phyloP scores from a whole-genome alignment of 2,329 filamentous ascomycete species.

The Phyllosticta citribraziliensis region DNA sequence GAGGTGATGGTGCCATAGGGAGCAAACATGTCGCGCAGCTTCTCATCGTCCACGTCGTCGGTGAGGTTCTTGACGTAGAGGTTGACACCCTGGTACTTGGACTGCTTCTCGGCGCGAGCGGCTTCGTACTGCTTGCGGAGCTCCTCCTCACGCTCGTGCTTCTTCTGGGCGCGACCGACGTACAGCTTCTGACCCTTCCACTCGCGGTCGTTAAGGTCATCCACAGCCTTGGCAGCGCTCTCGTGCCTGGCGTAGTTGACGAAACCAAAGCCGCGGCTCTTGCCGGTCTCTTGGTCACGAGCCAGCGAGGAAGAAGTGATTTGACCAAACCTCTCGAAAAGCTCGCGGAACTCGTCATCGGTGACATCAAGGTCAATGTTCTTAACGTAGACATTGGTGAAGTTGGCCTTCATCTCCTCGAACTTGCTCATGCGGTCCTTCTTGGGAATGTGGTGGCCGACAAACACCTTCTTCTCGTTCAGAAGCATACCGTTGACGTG shows the following conservation, averaged over 20 bases:
- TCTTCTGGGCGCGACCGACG: conserved; percentile 98
- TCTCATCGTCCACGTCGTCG: conserved; percentile 95
- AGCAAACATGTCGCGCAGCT: conserved; percentile 87
- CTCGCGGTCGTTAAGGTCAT: conserved; percentile 83
- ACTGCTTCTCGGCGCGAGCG: conserved; percentile 93
- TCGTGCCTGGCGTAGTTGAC: conserved; percentile 95
- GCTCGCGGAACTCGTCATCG: conserved; percentile 87
- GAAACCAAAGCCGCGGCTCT: conserved; percentile 92
- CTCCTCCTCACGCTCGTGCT: conserved; percentile 99
- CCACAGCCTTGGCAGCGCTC: conserved; percentile 73
- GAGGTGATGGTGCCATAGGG: conserved; percentile 93
- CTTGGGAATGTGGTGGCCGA: conserved; percentile 98
- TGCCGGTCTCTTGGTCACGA: conserved; percentile 71
- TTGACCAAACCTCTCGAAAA: conserved; percentile 87
- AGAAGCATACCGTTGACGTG: conserved; percentile 99
- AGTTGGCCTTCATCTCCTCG: conserved; percentile 99
- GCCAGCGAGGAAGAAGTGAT: conserved; percentile 94
- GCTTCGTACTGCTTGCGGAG: conserved; percentile 98
- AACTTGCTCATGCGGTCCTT: conserved; percentile 99
- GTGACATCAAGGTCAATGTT: conserved; percentile 78
- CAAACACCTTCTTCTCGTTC: conserved; percentile 99
- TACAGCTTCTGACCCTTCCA: conserved; percentile 94
- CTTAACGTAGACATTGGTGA: conserved; percentile 99
- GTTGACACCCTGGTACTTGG: conserved; percentile 99
- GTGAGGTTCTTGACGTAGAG: conserved; percentile 99